Evolutionary conservation across 2,329 filamentous ascomycete species (phyloP).

Genomic region (Hyphodiscus sp.): DNA sequence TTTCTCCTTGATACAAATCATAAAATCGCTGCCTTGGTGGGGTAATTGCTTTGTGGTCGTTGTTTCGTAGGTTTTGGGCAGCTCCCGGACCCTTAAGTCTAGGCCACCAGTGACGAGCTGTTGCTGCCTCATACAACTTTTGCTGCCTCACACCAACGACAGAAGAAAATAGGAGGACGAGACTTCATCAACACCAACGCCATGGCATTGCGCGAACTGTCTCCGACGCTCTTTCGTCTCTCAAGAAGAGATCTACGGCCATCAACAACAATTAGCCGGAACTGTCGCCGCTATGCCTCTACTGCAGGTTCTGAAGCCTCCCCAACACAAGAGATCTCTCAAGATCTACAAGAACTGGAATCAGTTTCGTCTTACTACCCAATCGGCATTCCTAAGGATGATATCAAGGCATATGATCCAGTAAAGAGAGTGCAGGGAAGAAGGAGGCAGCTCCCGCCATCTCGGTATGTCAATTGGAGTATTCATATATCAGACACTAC

Average conservation of each 20-base stretch:
- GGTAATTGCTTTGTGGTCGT: not conserved
- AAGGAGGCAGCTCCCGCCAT: constrained; percentile 31
- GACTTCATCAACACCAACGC: not conserved
- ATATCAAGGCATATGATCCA: constrained; percentile 41
- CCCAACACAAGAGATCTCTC: constrained; percentile 13
- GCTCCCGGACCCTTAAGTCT: not conserved
- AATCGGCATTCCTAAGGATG: constrained; percentile 29
- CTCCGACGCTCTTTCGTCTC: constrained; percentile 24
- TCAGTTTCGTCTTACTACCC: constrained; percentile 36
- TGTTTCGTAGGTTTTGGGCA: not conserved
- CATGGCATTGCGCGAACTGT: constrained; percentile 30
- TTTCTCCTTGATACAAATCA: not conserved
- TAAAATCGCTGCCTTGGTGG: not conserved
- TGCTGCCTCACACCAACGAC: constrained; percentile 8
- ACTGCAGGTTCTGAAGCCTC: constrained; percentile 18
- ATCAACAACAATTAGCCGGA: constrained; percentile 4
- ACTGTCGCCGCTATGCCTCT: constrained; percentile 25
- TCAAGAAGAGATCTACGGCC: constrained; percentile 19
- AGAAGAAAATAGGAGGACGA: constrained; percentile 12
- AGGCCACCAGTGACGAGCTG: not conserved
- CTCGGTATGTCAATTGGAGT: constrained; percentile 30
- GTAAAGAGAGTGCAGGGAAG: constrained; percentile 38
- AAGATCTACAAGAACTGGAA: constrained; percentile 38
- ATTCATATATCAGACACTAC: constrained; percentile 1
- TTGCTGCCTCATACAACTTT: constrained; percentile 9